phyloP scores from a whole-genome alignment of 2,329 filamentous ascomycete species.

The Penicillium sp. region DNA sequence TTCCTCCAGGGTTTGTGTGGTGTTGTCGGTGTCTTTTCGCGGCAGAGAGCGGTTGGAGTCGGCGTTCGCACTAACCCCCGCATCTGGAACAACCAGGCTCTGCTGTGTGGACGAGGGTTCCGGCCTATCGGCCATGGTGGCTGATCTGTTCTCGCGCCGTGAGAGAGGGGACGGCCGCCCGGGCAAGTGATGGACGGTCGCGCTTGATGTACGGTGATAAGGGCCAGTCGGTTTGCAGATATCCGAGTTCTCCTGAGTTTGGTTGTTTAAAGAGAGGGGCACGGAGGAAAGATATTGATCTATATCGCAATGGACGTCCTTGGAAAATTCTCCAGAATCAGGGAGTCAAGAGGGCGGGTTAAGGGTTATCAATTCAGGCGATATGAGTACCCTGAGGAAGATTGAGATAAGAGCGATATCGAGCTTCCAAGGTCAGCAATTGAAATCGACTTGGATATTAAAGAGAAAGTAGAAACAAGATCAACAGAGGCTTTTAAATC shows the following conservation, averaged over 20 bases:
- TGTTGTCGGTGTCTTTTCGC: slow-evolving; percentile 23
- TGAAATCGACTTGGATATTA: background rate
- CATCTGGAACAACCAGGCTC: slow-evolving; percentile 3
- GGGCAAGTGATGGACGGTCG: background rate
- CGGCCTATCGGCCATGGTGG: slow-evolving; percentile 2
- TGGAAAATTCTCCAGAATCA: background rate
- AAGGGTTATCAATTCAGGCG: background rate
- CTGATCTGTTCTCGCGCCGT: background rate
- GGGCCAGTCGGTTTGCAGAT: background rate
- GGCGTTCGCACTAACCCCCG: slow-evolving; percentile 17
- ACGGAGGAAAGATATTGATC: background rate
- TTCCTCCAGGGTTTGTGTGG: slow-evolving; percentile 43
- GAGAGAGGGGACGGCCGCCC: background rate
- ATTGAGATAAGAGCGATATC: background rate
- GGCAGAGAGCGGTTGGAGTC: slow-evolving; percentile 19
- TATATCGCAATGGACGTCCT: background rate
- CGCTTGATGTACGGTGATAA: background rate
- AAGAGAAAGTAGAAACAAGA: background rate
- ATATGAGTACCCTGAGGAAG: background rate
- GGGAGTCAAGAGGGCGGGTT: background rate
- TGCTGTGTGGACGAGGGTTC: slow-evolving; percentile 7
- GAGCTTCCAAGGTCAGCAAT: background rate
- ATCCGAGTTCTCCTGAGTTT: background rate
- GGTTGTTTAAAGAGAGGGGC: background rate
- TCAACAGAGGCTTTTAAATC: background rate